A percentile compares a stretch with the other conserved stretches of the same genome.
Conservation (phyloP, 306 rosid species). For the Cicer bijugum region DNA sequence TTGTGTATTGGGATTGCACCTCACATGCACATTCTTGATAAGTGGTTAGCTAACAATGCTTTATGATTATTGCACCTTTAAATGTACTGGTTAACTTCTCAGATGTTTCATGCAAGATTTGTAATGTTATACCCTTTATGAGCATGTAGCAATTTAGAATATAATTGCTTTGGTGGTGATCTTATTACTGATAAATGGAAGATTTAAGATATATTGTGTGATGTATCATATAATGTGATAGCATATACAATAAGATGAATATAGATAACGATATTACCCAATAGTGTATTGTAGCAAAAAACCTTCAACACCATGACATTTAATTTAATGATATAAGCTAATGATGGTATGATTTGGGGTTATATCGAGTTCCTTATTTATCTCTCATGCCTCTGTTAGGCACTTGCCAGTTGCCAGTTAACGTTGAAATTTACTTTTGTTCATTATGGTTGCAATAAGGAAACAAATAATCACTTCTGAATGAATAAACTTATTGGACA, state of each 20-base stretch:
- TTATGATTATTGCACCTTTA: too few species aligned
- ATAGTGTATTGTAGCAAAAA: background rate
- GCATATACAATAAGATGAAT: background rate
- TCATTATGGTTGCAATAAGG: conserved; percentile 6
- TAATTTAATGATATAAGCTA: background rate
- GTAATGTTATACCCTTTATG: too few species aligned
- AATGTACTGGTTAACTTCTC: too few species aligned
- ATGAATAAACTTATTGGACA: conserved; percentile 16
- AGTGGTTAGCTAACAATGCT: too few species aligned
- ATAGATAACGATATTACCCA: background rate
- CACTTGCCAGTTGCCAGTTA: conserved; percentile 25
- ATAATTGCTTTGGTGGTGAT: too few species aligned
- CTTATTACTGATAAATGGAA: background rate
- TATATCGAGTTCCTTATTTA: background rate
- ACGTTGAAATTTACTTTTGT: background rate
- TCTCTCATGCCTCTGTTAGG: background rate
- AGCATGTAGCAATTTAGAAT: too few species aligned
- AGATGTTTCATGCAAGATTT: too few species aligned
- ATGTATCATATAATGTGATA: conserved; percentile 14
- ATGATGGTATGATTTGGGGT: conserved; percentile 23
- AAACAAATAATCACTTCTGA: conserved; percentile 24
- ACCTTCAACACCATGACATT: conserved; percentile 2
- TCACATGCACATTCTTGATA: too few species aligned
- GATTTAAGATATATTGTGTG: background rate
- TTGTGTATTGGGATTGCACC: too few species aligned